phyloP scores from a whole-genome alignment of 139 green algal genomes.

The Haematococcus sp. region DNA sequence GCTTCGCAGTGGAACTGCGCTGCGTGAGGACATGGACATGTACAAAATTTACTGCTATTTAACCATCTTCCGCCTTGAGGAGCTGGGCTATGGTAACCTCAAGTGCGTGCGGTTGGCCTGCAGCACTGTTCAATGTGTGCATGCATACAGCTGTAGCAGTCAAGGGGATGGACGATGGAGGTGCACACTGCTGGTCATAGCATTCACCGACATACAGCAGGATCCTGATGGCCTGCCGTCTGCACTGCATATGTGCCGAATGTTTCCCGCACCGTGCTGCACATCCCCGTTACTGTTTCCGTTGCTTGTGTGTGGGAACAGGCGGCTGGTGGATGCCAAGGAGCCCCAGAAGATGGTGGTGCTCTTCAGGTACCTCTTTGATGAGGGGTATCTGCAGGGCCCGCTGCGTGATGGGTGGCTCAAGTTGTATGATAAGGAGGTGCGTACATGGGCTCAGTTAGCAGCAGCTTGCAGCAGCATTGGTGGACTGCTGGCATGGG shows the following conservation, averaged over 20 bases:
- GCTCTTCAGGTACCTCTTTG: constrained; percentile 68
- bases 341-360: constrained; percentile 73
- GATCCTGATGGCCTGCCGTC: too few species aligned
- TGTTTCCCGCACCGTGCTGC: too few species aligned
- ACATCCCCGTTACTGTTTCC: too few species aligned
- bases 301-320: too few species aligned
- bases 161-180: too few species aligned
- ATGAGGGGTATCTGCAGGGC: constrained; percentile 45
- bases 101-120: constrained; percentile 22
- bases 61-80: constrained; percentile 52
- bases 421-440: constrained; percentile 78
- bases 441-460: constrained; percentile 15
- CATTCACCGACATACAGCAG: too few species aligned
- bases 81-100: constrained; percentile 45
- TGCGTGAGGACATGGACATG: constrained; percentile 44
- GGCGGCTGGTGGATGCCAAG: constrained; percentile 56
- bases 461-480: too few species aligned
- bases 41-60: constrained; percentile 57
- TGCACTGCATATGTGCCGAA: too few species aligned
- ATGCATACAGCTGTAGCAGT: too few species aligned
- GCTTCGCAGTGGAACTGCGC: constrained; percentile 35
- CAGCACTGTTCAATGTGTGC: too few species aligned
- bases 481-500: too few species aligned
- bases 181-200: too few species aligned
- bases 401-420: constrained; percentile 69